Evolutionary conservation across 768 basidiomycete genomes (phyloP).

Genomic region (Agrocybe pediades): DNA sequence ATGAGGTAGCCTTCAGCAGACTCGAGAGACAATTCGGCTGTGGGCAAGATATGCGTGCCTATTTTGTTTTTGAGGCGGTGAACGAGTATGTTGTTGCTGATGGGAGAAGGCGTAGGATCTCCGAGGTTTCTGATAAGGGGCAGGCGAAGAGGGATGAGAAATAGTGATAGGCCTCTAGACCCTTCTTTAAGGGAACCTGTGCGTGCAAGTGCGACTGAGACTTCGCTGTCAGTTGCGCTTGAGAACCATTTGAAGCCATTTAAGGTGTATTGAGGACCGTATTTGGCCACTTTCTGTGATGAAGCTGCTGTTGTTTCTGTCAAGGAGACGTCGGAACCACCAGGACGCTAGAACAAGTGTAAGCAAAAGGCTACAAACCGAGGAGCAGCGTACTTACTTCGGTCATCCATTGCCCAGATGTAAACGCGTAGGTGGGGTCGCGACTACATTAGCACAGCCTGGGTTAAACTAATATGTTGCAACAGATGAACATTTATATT

Average conservation of each 20-base stretch:
- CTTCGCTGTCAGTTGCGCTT: conserved; percentile 75
- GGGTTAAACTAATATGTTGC: no score
- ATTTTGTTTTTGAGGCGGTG: conserved; percentile 82
- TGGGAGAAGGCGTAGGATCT: conserved; percentile 42
- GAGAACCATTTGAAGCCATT: conserved; percentile 87
- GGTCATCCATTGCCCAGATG: conserved; percentile 86
- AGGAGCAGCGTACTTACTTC: conserved; percentile 46
- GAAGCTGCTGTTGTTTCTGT: conserved; percentile 65
- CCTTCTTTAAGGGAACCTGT: conserved; percentile 59
- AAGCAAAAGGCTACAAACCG: conserved; percentile 31
- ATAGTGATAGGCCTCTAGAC: conserved; percentile 70
- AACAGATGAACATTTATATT: no score
- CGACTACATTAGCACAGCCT: conserved; percentile 57
- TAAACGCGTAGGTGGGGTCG: conserved; percentile 62
- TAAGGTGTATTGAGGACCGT: conserved; percentile 57
- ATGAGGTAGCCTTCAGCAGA: conserved; percentile 64
- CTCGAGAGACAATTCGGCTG: conserved; percentile 70
- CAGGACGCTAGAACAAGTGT: conserved; percentile 57
- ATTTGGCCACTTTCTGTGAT: conserved; percentile 29
- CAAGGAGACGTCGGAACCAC: conserved; percentile 75
- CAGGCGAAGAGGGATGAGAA: conserved; percentile 66
- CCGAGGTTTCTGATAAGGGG: conserved; percentile 49
- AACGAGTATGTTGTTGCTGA: conserved; percentile 65
- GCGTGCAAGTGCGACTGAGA: conserved; percentile 73
- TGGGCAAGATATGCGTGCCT: conserved; percentile 73